Conservation (phyloP, 371 early-diverging fungal species). For the Dichotomocladium elegans region DNA sequence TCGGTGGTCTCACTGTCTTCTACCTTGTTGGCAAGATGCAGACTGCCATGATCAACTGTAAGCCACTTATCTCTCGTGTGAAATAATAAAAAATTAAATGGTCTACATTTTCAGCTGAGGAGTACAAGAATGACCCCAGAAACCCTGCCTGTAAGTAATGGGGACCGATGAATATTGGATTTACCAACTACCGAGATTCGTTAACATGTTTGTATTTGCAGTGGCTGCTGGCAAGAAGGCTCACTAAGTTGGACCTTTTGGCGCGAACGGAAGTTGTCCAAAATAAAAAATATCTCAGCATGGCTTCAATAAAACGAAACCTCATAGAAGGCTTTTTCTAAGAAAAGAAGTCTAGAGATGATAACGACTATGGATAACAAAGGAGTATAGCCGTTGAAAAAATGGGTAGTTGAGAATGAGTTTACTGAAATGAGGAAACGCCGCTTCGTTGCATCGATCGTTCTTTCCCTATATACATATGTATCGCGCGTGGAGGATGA, state of each 20-base stretch:
- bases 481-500: too few species aligned
- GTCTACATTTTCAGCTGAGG: conserved; percentile 29
- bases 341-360: too few species aligned
- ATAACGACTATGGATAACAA: too few species aligned
- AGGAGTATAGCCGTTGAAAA: too few species aligned
- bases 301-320: too few species aligned
- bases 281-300: too few species aligned
- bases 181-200: not conserved
- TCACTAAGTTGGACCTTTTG: conserved; percentile 26
- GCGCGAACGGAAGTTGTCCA: too few species aligned
- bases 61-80: not conserved
- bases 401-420: too few species aligned
- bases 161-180: not conserved
- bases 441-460: too few species aligned
- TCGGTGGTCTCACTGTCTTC: conserved; percentile 37
- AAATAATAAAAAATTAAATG: not conserved
- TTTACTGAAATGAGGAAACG: too few species aligned
- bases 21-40: conserved; percentile 49
- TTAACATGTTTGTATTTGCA: conserved; percentile 11
- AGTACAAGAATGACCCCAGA: conserved; percentile 55
- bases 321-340: too few species aligned
- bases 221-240: conserved; percentile 54
- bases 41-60: conserved; percentile 51
- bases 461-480: too few species aligned
- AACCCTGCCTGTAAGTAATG: conserved; percentile 53